phyloP scores from a whole-genome alignment of 805 yeast species.

The Lipomyces yamanashiensis region DNA sequence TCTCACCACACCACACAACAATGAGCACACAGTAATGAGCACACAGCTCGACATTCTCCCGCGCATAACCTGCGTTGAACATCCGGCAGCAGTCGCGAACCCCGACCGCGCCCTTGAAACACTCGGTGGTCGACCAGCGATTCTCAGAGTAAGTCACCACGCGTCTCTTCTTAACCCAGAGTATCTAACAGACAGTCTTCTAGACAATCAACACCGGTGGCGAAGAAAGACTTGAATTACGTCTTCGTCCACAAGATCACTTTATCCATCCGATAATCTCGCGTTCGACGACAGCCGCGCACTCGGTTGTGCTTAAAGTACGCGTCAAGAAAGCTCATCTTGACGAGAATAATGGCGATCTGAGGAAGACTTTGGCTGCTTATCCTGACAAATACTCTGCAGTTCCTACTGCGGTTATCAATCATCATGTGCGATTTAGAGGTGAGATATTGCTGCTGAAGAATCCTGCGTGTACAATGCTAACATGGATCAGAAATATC shows the following conservation, averaged over 20 bases:
- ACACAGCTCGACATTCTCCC: slow-evolving; percentile 22
- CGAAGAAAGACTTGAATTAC: slow-evolving; percentile 44
- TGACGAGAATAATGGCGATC: slow-evolving; percentile 47
- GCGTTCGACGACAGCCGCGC: slow-evolving; percentile 38
- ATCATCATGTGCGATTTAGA: slow-evolving; percentile 74
- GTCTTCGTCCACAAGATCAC: slow-evolving; percentile 46
- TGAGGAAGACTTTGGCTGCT: slow-evolving; percentile 65
- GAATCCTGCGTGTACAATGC: slow-evolving; percentile 45
- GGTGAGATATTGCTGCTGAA: slow-evolving; percentile 47
- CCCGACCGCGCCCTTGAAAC: slow-evolving; percentile 26
- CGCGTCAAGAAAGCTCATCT: slow-evolving; percentile 42
- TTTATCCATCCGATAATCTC: slow-evolving; percentile 57
- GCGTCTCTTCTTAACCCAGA: neutral
- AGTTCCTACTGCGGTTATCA: slow-evolving; percentile 69
- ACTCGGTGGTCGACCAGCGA: slow-evolving; percentile 32
- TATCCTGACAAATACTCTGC: slow-evolving; percentile 55
- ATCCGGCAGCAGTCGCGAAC: slow-evolving; percentile 32
- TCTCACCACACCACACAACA: neutral
- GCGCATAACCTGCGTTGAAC: slow-evolving; percentile 34
- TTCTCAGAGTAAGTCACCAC: slow-evolving; percentile 19
- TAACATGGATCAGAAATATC: slow-evolving; percentile 43
- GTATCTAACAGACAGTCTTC: neutral
- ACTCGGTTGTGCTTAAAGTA: slow-evolving; percentile 43
- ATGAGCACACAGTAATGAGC: neutral
- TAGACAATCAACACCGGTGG: slow-evolving; percentile 44